Base-by-base conservation (phyloP, 352 stramenopile species). In the Globisporangium echinulatum region DNA sequence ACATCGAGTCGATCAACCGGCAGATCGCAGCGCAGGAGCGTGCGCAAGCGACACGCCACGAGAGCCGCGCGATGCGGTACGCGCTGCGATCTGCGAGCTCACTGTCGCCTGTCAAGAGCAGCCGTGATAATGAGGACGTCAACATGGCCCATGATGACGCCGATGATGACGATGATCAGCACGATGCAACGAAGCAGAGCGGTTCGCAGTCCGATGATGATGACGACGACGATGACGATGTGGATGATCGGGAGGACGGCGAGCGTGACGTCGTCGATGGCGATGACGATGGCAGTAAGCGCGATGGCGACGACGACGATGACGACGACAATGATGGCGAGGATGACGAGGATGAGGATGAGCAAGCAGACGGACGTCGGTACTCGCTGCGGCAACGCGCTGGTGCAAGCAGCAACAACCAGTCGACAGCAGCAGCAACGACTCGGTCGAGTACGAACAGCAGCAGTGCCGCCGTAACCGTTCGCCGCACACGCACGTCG, bases 1-100 rank as follows among this genome's bases (percentile, higher is more conserved):
- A 76, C 39, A 74, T 90, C n/a, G 66, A 67, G n/a, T 64, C 69
- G 36, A 82, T 89, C 49, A 82, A 84, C 52, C 70, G 72, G 10
- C 66, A 63, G 10, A 84, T 88, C 9, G 68, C 75, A 44, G 63
- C 65, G 5, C 72, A 87, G 48, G 68, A 88, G 53, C 73, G 67
- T 1, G 70, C 66, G 17, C 67, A 75, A 17, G 64, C 64, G 54
- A 59, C 56, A 44, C 58, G 6, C 58, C 56, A 10, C 61, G 66
- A 15, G 68, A 61, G 17, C 6, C 66, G 69, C n/a, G 65, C 71
- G 8, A 71, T 72, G 5, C 75, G 79, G 14, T 92, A 90, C 49
- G 72, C 79, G 4, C 59, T 92, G 57, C 80, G 82, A 11, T 85
- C 72, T 1, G 69, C 70, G 48, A 61, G 68, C 7, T 63, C 61